phyloP scores from a whole-genome alignment of 2,329 filamentous ascomycete genomes.

The Paecilomyces sp. region DNA sequence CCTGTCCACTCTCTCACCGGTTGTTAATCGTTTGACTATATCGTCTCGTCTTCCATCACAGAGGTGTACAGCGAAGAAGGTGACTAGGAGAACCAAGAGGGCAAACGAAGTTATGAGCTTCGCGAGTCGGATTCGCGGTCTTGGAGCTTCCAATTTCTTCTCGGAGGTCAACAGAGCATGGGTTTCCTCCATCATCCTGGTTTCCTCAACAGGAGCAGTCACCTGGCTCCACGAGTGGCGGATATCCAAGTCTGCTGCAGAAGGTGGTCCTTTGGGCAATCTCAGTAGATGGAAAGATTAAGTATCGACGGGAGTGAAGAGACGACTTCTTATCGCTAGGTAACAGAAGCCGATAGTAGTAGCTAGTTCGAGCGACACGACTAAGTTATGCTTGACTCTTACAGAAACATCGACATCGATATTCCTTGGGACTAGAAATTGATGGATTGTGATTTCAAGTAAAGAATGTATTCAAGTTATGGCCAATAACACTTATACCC shows the following conservation, averaged over 20 bases:
- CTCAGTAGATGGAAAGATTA: not conserved
- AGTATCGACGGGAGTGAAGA: not conserved
- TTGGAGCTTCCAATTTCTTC: not conserved
- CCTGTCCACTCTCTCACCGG: slow-evolving; percentile 33
- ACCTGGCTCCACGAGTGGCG: not conserved
- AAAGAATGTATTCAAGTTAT: too few relatives aligned
- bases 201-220: not conserved
- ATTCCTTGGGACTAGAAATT: not conserved
- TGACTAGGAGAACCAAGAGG: slow-evolving; percentile 2
- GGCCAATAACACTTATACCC: too few relatives aligned
- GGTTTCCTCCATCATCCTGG: not conserved
- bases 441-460: too few relatives aligned
- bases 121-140: not conserved
- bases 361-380: not conserved
- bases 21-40: slow-evolving; percentile 7
- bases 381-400: not conserved
- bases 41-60: not conserved
- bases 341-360: not conserved
- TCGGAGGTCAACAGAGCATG: not conserved
- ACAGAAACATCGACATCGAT: not conserved
- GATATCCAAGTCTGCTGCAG: not conserved
- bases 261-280: not conserved
- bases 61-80: slow-evolving; percentile 1
- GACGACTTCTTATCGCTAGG: not conserved
- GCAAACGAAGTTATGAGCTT: slow-evolving; percentile 3